Percentiles rank a stretch among this genome's conserved stretches.
These are phyloP conservation scores for Suillus tomentosus DNA, from an alignment of 768 basidiomycete species.

Conservation along the genomic window DNA sequence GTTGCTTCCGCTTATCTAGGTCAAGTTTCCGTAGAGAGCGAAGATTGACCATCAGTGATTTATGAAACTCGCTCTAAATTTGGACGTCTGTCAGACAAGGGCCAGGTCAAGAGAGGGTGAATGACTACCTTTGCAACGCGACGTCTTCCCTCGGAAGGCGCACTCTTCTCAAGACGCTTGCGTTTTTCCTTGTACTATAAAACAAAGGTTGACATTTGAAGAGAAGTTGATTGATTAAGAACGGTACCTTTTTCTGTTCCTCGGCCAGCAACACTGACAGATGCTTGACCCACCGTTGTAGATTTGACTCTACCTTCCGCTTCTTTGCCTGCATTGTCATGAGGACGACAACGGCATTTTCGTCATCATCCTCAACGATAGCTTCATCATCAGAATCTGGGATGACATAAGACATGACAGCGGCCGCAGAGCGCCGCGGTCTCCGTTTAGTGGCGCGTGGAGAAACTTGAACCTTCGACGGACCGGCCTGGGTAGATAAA, in stretches of 20 bases:
- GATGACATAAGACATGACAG: slow-evolving; percentile 60
- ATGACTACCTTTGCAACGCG: slow-evolving; percentile 57
- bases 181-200: slow-evolving; percentile 64
- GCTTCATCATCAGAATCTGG: slow-evolving; percentile 75
- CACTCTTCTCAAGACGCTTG: slow-evolving; percentile 50
- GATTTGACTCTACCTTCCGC: slow-evolving; percentile 43
- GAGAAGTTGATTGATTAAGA: slow-evolving; percentile 7
- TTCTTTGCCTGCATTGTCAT: slow-evolving; percentile 37
- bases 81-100: slow-evolving; percentile 7
- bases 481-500: slow-evolving; percentile 19
- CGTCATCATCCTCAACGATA: slow-evolving; percentile 42
- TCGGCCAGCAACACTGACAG: slow-evolving; percentile 58
- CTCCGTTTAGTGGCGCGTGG: slow-evolving; percentile 46
- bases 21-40: slow-evolving; percentile 64
- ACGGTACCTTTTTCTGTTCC: slow-evolving; percentile 68
- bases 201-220: background rate
- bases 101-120: background rate
- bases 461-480: slow-evolving; percentile 22
- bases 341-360: slow-evolving; percentile 32
- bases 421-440: slow-evolving; percentile 55
- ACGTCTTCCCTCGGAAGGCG: slow-evolving; percentile 46
- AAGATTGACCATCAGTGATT: slow-evolving; percentile 56
- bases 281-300: slow-evolving; percentile 72
- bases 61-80: slow-evolving; percentile 68
- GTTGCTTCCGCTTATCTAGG: slow-evolving; percentile 47